A percentile compares a stretch with the other conserved stretches of the same genome.
phyloP scores from a whole-genome alignment of 305 asterid species.

The Euphrasia arctica region DNA sequence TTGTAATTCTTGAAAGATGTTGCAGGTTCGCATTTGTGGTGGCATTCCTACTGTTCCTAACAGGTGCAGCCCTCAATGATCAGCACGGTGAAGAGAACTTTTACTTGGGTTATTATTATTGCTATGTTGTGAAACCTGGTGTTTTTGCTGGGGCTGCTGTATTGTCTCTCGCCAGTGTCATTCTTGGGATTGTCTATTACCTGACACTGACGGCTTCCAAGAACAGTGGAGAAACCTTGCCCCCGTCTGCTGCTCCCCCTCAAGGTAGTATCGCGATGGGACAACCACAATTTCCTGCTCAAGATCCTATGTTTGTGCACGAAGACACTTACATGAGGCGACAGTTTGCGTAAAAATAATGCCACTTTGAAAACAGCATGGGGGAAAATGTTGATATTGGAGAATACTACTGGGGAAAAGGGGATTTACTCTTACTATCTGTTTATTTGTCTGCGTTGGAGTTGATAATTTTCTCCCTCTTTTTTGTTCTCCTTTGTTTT shows the following conservation, averaged over 20 bases:
- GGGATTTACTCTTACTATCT: not conserved
- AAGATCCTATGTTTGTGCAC: slow-evolving; percentile 76
- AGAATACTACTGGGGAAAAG: not conserved
- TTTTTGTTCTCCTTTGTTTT: not conserved
- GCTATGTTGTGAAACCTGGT: slow-evolving; percentile 76
- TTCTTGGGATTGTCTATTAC: slow-evolving; percentile 69
- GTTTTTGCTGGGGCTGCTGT: slow-evolving; percentile 89
- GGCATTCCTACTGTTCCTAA: slow-evolving; percentile 73
- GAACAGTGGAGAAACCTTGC: slow-evolving; percentile 37
- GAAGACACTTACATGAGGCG: slow-evolving; percentile 91
- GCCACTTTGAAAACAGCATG: not conserved
- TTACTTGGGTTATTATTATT: slow-evolving; percentile 61
- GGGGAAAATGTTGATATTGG: slow-evolving; percentile 1
- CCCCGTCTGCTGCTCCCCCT: slow-evolving; percentile 38
- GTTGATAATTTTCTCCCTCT: not conserved
- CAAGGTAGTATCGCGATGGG: slow-evolving; percentile 84
- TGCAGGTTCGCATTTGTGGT: slow-evolving; percentile 89
- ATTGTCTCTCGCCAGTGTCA: slow-evolving; percentile 67
- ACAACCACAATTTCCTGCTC: slow-evolving; percentile 69
- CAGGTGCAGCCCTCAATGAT: slow-evolving; percentile 86
- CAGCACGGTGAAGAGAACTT: slow-evolving; percentile 75
- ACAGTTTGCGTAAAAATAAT: slow-evolving; percentile 41
- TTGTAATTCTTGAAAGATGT: not conserved
- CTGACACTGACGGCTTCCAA: slow-evolving; percentile 40
- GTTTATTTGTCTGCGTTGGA: not conserved